These are phyloP conservation scores for Harrya chromipes DNA, from an alignment of 768 basidiomycete species.

Conservation along the genomic window DNA sequence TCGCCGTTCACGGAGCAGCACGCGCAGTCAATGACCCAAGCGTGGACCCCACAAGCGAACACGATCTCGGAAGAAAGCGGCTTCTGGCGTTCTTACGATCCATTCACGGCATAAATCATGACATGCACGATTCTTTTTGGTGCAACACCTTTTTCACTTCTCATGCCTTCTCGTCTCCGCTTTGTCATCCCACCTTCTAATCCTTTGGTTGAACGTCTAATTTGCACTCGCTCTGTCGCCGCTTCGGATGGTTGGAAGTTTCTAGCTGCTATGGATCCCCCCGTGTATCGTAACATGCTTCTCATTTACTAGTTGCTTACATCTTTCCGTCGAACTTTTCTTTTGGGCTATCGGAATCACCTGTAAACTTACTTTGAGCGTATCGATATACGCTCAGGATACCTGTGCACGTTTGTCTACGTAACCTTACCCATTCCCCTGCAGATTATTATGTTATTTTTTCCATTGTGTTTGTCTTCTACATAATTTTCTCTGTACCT, in stretches of 20 bases:
- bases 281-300: slow-evolving; percentile 15
- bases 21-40: slow-evolving; percentile 9
- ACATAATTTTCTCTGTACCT: too few species aligned
- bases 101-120: slow-evolving; percentile 19
- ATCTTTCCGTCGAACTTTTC: neutral
- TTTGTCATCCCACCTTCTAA: neutral
- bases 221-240: neutral
- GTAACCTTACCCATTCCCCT: neutral
- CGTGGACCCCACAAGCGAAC: slow-evolving; percentile 19
- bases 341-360: neutral
- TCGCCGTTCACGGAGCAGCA: slow-evolving; percentile 20
- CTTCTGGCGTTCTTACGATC: slow-evolving; percentile 28
- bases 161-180: neutral
- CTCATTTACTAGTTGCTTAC: neutral
- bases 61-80: slow-evolving; percentile 13
- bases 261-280: slow-evolving; percentile 5
- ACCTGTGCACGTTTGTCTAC: neutral
- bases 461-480: too few species aligned
- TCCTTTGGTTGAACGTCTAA: neutral
- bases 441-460: too few species aligned
- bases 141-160: neutral
- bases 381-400: neutral
- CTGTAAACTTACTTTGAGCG: neutral
- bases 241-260: neutral
- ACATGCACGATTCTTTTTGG: neutral